These are phyloP conservation scores for Colletotrichum salicis DNA, from an alignment of 2,329 filamentous ascomycete genomes.

Conservation along the genomic window DNA sequence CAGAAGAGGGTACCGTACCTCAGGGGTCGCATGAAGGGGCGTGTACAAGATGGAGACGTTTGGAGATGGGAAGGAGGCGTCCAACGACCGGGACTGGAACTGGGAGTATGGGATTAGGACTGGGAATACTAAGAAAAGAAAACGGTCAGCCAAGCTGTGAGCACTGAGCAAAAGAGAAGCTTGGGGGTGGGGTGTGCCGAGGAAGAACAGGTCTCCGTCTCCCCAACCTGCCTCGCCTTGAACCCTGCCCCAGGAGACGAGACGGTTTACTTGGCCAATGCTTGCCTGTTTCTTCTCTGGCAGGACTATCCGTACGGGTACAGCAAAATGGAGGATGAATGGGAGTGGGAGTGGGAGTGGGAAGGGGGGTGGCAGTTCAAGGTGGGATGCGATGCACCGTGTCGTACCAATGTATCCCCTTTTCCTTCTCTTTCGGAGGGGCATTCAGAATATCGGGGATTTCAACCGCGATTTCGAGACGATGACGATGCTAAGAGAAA, in stretches of 20 bases:
- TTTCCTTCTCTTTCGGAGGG: not conserved
- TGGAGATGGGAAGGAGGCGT: constrained; percentile 1
- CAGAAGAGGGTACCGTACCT: constrained; percentile 1
- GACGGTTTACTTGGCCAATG: not conserved
- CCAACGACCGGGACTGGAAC: not conserved
- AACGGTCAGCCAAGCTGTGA: constrained; percentile 2
- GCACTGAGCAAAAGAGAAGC: not conserved
- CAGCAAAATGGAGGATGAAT: not conserved
- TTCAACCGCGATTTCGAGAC: constrained; percentile 2
- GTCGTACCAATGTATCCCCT: not conserved
- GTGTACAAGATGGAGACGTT: constrained; percentile 20
- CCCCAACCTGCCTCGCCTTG: not conserved
- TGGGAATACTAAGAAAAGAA: constrained; percentile 6
- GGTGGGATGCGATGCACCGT: not conserved
- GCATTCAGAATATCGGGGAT: constrained; percentile 13
- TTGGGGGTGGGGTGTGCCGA: not conserved
- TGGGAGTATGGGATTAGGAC: not conserved
- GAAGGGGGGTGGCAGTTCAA: not conserved
- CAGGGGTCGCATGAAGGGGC: constrained; percentile 29
- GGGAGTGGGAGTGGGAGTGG: not conserved
- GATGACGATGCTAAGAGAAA: constrained; percentile 14
- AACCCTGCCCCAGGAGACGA: not conserved
- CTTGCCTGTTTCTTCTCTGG: not conserved
- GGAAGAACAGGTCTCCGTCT: not conserved
- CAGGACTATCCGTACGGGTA: not conserved